Conservation (phyloP, 352 stramenopile species). For the Blastocystis sp. region DNA sequence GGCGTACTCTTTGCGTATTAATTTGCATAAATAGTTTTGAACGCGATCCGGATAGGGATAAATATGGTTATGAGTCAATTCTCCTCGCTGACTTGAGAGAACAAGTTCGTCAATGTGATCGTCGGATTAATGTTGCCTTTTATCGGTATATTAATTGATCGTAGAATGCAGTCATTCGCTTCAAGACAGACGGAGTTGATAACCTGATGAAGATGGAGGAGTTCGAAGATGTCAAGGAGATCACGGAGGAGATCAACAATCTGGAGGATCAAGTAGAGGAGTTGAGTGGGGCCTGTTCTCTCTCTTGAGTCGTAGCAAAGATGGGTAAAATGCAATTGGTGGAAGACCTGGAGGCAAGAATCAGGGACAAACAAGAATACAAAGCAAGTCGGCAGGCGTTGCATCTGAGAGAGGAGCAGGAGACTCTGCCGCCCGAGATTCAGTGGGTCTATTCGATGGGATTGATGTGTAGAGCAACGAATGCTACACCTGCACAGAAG, state of each 20-base stretch:
- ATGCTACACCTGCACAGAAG: slow-evolving; percentile 36
- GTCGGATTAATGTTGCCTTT: slow-evolving; percentile 5
- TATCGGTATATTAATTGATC: not conserved
- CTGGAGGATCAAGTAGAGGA: slow-evolving; percentile 32
- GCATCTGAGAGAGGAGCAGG: slow-evolving; percentile 32
- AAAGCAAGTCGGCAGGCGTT: slow-evolving; percentile 22
- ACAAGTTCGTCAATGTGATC: slow-evolving; percentile 30
- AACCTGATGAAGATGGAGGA: slow-evolving; percentile 60
- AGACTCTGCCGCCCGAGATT: not conserved
- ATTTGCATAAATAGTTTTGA: slow-evolving; percentile 27
- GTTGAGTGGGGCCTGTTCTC: not conserved
- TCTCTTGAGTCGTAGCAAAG: not conserved
- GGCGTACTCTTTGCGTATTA: not conserved
- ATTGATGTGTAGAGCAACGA: not conserved
- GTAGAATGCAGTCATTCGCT: slow-evolving; percentile 58
- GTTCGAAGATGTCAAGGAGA: slow-evolving; percentile 26
- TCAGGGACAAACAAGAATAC: not conserved
- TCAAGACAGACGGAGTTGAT: slow-evolving; percentile 11
- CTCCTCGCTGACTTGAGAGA: not conserved
- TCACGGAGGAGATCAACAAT: slow-evolving; percentile 5
- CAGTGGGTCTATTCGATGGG: not conserved
- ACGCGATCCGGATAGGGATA: not conserved
- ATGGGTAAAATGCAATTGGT: slow-evolving; percentile 23
- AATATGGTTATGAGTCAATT: slow-evolving; percentile 21
- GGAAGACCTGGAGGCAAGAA: not conserved